phyloP scores from a whole-genome alignment of 352 stramenopile species.

The Phytophthora sojae region DNA sequence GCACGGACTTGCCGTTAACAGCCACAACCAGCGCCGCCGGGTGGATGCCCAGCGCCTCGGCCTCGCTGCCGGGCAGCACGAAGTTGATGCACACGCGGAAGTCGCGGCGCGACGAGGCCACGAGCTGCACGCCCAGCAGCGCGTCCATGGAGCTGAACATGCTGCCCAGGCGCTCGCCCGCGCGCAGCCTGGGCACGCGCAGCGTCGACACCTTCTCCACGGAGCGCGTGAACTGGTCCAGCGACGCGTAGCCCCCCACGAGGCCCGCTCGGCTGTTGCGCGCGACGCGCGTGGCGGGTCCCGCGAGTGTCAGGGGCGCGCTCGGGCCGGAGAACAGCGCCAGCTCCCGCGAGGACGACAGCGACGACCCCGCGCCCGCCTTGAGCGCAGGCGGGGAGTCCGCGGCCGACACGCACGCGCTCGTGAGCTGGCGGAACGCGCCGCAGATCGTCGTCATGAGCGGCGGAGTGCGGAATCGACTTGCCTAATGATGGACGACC shows the following conservation, averaged over 20 bases:
- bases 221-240: constrained; percentile 53
- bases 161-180: constrained; percentile 35
- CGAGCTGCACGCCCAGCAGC: constrained; percentile 63
- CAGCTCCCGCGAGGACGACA: constrained; percentile 47
- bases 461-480: background rate
- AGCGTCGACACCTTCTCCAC: constrained; percentile 63
- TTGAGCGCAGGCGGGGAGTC: constrained; percentile 49
- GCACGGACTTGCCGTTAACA: constrained; percentile 64
- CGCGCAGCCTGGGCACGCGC: constrained; percentile 40
- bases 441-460: constrained; percentile 53
- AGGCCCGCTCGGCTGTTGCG: background rate
- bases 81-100: constrained; percentile 77
- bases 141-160: constrained; percentile 64
- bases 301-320: too few relatives aligned
- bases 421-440: constrained; percentile 47
- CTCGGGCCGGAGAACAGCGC: constrained; percentile 10
- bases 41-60: constrained; percentile 57
- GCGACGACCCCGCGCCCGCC: constrained; percentile 8
- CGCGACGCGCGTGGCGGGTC: too few relatives aligned
- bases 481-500: constrained; percentile 9
- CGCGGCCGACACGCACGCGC: constrained; percentile 38
- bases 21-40: constrained; percentile 65
- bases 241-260: constrained; percentile 26
- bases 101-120: constrained; percentile 62
- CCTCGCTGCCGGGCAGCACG: constrained; percentile 58